A percentile compares a stretch with the other conserved stretches of the same genome.
phyloP scores from a whole-genome alignment of 148 eudicot genomes.

The Dysphania ambrosioides region DNA sequence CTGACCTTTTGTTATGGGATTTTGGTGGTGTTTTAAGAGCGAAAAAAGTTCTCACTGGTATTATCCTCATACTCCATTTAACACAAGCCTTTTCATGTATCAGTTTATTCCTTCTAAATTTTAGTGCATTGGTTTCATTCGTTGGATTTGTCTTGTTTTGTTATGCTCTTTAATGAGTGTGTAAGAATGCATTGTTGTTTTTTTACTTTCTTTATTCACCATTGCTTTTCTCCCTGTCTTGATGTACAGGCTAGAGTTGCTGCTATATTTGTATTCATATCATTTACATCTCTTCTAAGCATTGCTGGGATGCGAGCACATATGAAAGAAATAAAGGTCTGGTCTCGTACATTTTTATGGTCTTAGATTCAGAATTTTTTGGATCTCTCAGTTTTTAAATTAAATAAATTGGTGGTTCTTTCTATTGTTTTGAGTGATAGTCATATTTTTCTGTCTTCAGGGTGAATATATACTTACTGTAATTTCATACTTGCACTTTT shows the following conservation, averaged over 20 bases:
- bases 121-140: neutral
- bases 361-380: neutral
- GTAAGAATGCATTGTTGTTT: neutral
- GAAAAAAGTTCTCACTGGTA: neutral
- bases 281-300: slow-evolving; percentile 80
- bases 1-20: neutral
- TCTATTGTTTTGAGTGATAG: neutral
- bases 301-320: slow-evolving; percentile 81
- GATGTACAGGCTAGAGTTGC: slow-evolving; percentile 86
- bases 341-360: neutral
- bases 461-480: neutral
- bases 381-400: neutral
- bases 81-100: neutral
- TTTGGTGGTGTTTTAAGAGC: neutral
- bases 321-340: slow-evolving; percentile 81
- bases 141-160: neutral
- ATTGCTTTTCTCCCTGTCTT: slow-evolving; percentile 11
- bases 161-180: neutral
- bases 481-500: neutral
- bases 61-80: too few species aligned
- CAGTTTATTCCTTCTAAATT: neutral
- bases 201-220: neutral
- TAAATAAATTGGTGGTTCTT: neutral
- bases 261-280: slow-evolving; percentile 76
- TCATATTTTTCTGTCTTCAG: slow-evolving; percentile 3